Conservation (phyloP, 331 rosid genomes). For the Quercus lobata region DNA sequence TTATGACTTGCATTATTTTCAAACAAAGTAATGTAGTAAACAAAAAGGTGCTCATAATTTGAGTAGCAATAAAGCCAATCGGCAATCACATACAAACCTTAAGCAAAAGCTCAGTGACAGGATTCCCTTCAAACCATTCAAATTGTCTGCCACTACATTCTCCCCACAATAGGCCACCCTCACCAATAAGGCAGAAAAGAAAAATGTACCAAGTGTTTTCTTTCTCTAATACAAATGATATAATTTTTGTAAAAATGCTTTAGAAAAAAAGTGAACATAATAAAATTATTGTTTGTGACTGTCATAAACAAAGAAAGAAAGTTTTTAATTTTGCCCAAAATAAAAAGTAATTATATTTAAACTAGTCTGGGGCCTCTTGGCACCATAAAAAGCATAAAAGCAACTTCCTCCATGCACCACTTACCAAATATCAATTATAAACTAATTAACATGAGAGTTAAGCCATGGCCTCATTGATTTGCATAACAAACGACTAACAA, state of each 20-base stretch:
- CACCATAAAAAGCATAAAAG: not conserved
- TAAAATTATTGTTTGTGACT: not conserved
- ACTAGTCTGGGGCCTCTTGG: not conserved
- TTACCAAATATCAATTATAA: not conserved
- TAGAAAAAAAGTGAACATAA: not conserved
- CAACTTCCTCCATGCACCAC: not conserved
- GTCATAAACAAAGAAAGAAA: not conserved
- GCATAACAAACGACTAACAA: not conserved
- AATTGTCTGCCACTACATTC: constrained; percentile 80
- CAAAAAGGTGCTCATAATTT: not conserved
- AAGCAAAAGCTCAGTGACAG: constrained; percentile 56
- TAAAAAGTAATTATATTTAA: not conserved
- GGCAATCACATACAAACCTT: constrained; percentile 44
- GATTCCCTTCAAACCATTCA: constrained; percentile 91
- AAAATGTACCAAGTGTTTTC: not conserved
- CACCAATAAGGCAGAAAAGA: constrained; percentile 39
- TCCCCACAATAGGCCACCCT: constrained; percentile 96
- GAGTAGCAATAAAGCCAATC: constrained; percentile 3
- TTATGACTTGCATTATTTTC: not conserved
- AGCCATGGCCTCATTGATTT: not conserved
- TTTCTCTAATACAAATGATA: not conserved
- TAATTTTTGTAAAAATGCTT: not conserved
- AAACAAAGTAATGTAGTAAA: not conserved
- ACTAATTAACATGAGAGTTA: not conserved
- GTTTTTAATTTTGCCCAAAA: not conserved